Evolutionary conservation across 2,329 filamentous ascomycete genomes (phyloP), one percentile per base, ranked within the genome.

Genomic region (Fusarium napiforme): DNA sequence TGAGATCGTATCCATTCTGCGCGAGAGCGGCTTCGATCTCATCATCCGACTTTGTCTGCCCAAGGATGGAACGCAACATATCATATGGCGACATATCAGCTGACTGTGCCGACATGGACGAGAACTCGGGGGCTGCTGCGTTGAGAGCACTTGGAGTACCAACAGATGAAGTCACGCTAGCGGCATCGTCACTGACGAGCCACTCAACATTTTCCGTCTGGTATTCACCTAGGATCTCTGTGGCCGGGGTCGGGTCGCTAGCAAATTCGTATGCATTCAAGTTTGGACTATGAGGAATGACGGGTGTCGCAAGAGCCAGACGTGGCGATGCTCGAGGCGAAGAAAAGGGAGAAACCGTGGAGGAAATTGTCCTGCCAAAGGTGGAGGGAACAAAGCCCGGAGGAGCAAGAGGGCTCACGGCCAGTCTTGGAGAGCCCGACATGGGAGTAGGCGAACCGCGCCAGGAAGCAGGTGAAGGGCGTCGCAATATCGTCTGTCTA

Each of bases 61-160:
- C 94, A 32, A 99, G 87, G 45, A 99, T 97, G 10, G 96, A 98
- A 70, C 96, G 93, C 63, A 99, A 87, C 90, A 99, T 98, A 80
- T 99, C 96, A 83, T 98, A 97, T 2, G 96, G 96, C 66, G 94
- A 97, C 96, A 99, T 98, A 79, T 98, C 95, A 64, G 91, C 90
- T 78, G 93, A 93, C 80, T 92, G 89, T 56, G 87, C 84, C 37
- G 87, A 85, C 80, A 84, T 81, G 71, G 83, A 85, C 3, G 88
- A 87, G 76, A 90, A 98, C 81, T 98, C 95, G 30, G 95, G 93
- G 9, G 94, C 94, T 19, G 92, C 92, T 47, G 91, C 92, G 78
- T 94, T 95, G 68, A 96, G 87, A 39, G 89, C 91, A 74, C 91
- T 94, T 21, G 92, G 87, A 15, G 89, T 90, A 40, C 90, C 88